Percentiles rank a stretch among this genome's conserved stretches.
Evolutionary conservation across 2,329 filamentous ascomycete genomes (phyloP).

Genomic region (Aspergillus ibericus): DNA sequence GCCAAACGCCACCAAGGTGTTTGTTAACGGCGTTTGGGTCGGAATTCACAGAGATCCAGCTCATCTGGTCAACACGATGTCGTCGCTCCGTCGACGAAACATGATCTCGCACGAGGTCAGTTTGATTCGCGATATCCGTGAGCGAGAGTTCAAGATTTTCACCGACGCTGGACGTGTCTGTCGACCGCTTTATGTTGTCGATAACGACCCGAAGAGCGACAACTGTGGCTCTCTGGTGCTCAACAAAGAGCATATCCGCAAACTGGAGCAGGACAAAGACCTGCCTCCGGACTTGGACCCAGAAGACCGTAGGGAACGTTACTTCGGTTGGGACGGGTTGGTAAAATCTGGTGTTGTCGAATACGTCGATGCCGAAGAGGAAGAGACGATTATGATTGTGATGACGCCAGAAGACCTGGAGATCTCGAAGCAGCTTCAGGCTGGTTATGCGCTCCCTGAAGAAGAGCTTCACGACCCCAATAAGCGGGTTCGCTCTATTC

Average conservation of each 20-base stretch:
- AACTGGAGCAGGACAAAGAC: slow-evolving; percentile 72
- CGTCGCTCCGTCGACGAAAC: slow-evolving; percentile 74
- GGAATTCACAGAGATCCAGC: slow-evolving; percentile 89
- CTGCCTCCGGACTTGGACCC: slow-evolving; percentile 61
- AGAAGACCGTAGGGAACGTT: slow-evolving; percentile 58
- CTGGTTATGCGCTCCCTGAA: slow-evolving; percentile 59
- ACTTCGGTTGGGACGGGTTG: slow-evolving; percentile 86
- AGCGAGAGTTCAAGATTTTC: slow-evolving; percentile 97
- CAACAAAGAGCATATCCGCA: slow-evolving; percentile 77
- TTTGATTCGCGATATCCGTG: slow-evolving; percentile 91
- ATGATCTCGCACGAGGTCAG: slow-evolving; percentile 91
- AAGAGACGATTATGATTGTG: slow-evolving; percentile 98
- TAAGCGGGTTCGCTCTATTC: slow-evolving; percentile 80
- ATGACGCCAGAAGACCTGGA: slow-evolving; percentile 98
- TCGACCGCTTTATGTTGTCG: slow-evolving; percentile 88
- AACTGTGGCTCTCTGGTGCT: slow-evolving; percentile 78
- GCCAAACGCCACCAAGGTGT: slow-evolving; percentile 94
- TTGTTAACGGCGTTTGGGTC: slow-evolving; percentile 97
- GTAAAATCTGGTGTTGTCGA: slow-evolving; percentile 84
- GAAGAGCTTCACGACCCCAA: slow-evolving; percentile 73
- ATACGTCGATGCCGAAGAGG: slow-evolving; percentile 96
- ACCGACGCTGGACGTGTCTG: slow-evolving; percentile 95
- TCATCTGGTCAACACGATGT: slow-evolving; percentile 76
- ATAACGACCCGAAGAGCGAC: slow-evolving; percentile 73
- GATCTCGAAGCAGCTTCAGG: slow-evolving; percentile 68